Percentiles rank a stretch among this genome's conserved stretches.
Evolutionary conservation across 257 asterid species (phyloP).

Genomic region (Gentiana macrophylla): DNA sequence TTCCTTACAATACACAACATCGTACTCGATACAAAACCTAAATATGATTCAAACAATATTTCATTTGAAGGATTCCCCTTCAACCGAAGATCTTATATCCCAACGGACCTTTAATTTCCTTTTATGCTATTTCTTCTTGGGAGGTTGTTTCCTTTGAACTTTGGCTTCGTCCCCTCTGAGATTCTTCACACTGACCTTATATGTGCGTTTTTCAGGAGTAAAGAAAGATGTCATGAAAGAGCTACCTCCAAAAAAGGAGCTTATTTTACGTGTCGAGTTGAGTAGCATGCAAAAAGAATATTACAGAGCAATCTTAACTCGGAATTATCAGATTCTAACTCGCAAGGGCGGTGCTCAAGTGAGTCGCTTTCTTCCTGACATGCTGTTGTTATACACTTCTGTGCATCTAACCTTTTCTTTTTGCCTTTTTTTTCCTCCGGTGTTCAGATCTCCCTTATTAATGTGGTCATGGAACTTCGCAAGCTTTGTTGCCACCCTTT

Average conservation of each 20-base stretch:
- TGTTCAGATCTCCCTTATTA: slow-evolving; percentile 77
- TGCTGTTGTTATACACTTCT: slow-evolving; percentile 10
- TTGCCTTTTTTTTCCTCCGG: slow-evolving; percentile 11
- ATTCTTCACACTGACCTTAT: no score
- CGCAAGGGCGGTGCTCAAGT: slow-evolving; percentile 99
- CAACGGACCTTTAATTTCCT: no score
- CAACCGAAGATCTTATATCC: no score
- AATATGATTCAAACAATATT: no score
- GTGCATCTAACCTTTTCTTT: slow-evolving; percentile 7
- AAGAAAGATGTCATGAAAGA: slow-evolving; percentile 97
- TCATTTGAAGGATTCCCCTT: no score
- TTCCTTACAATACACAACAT: no score
- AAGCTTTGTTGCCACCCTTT: slow-evolving; percentile 97
- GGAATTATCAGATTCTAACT: slow-evolving; percentile 82
- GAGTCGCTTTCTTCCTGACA: slow-evolving; percentile 16
- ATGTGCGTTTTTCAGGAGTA: slow-evolving; percentile 46
- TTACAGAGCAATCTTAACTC: slow-evolving; percentile 92
- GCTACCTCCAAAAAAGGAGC: slow-evolving; percentile 90
- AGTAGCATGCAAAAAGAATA: slow-evolving; percentile 94
- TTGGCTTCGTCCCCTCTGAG: no score
- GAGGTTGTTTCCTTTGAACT: no score
- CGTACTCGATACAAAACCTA: no score
- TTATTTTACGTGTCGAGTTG: slow-evolving; percentile 88
- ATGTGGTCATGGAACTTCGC: slow-evolving; percentile 99
- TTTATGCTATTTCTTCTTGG: no score